Percentiles rank a stretch among this genome's conserved stretches.
Evolutionary conservation across 805 yeast species (phyloP).

Genomic region (Hanseniaspora valbyensis): DNA sequence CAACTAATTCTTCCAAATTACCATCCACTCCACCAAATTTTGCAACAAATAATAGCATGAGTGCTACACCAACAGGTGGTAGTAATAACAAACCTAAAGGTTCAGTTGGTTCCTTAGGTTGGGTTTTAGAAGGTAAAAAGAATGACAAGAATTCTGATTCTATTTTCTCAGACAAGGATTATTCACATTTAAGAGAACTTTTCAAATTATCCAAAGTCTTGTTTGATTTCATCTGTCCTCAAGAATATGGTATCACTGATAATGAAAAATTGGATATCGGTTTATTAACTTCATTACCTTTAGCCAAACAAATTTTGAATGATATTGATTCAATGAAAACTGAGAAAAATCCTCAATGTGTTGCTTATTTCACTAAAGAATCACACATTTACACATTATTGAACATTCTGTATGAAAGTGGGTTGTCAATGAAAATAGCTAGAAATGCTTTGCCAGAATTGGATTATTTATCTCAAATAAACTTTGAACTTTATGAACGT

Average conservation of each 20-base stretch:
- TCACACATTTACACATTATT: constrained; percentile 89
- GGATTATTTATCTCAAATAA: constrained; percentile 88
- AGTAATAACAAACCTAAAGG: constrained; percentile 20
- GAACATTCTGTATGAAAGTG: constrained; percentile 83
- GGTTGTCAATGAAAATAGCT: constrained; percentile 88
- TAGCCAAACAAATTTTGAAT: constrained; percentile 72
- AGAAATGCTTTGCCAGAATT: constrained; percentile 92
- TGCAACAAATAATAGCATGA: constrained; percentile 19
- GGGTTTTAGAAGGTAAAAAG: constrained; percentile 45
- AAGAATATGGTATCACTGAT: constrained; percentile 94
- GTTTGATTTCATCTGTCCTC: constrained; percentile 96
- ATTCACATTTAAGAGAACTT: constrained; percentile 71
- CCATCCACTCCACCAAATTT: constrained; percentile 20
- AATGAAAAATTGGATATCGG: constrained; percentile 95
- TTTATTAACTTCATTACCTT: constrained; percentile 79
- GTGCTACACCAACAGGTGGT: constrained; percentile 17
- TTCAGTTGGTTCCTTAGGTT: constrained; percentile 57
- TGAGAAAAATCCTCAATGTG: constrained; percentile 70
- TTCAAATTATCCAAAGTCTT: constrained; percentile 83
- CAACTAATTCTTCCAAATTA: constrained; percentile 19
- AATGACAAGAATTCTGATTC: constrained; percentile 23
- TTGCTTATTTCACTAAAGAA: constrained; percentile 90
- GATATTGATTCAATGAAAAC: constrained; percentile 74
- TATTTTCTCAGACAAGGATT: constrained; percentile 69
- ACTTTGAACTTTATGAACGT: constrained; percentile 82